Conservation (phyloP, 768 basidiomycete genomes). For the Lentinula boryana region DNA sequence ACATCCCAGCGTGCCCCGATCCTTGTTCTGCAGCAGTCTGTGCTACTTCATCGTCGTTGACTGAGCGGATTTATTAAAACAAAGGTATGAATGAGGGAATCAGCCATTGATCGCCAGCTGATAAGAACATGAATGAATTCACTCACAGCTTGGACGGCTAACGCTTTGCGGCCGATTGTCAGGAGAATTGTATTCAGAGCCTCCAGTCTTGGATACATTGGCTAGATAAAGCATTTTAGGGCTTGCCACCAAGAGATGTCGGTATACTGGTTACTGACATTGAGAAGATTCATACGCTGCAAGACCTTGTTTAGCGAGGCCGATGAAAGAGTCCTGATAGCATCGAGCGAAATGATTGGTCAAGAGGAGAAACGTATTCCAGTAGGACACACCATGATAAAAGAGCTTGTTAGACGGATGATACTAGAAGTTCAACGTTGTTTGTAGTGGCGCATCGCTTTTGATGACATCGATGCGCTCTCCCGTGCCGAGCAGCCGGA, state of each 20-base stretch:
- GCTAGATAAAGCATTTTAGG: constrained; percentile 24
- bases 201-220: constrained; percentile 51
- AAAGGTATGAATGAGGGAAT: neutral
- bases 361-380: neutral
- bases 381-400: neutral
- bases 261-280: constrained; percentile 20
- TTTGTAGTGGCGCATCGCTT: neutral
- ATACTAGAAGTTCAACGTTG: too few relatives aligned
- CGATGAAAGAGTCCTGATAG: constrained; percentile 57
- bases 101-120: constrained; percentile 5
- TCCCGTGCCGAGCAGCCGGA: too few relatives aligned
- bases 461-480: too few relatives aligned
- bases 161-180: constrained; percentile 28
- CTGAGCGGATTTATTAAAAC: constrained; percentile 26
- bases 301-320: constrained; percentile 64
- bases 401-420: neutral
- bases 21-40: constrained; percentile 48
- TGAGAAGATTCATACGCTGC: constrained; percentile 48
- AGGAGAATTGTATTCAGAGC: constrained; percentile 56
- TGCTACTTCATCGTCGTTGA: constrained; percentile 59
- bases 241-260: neutral
- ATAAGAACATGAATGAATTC: neutral
- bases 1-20: constrained; percentile 52
- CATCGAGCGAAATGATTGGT: neutral
- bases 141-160: constrained; percentile 15